A percentile compares a stretch with the other conserved stretches of the same genome.
These are phyloP conservation scores for Boletus eberwhitei DNA, from an alignment of 768 basidiomycete genomes.

Conservation along the genomic window DNA sequence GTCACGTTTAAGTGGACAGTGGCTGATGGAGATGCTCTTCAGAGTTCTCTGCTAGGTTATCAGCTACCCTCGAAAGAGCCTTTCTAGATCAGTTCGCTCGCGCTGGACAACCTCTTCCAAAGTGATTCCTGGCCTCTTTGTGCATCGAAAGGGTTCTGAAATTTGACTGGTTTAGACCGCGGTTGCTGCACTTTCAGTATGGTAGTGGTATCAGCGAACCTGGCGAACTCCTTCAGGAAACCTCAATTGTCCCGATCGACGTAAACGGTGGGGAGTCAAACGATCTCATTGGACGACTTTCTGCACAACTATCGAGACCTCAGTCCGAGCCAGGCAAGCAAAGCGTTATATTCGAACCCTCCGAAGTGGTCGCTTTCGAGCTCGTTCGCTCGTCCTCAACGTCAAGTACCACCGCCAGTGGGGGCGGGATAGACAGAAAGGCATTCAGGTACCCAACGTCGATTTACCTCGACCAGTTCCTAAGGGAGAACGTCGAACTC, in stretches of 20 bases:
- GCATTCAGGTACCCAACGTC: slow-evolving; percentile 58
- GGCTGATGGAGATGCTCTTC: slow-evolving; percentile 1
- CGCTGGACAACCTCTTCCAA: slow-evolving; percentile 30
- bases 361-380: slow-evolving; percentile 62
- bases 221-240: slow-evolving; percentile 32
- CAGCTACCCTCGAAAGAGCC: slow-evolving; percentile 43
- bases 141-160: slow-evolving; percentile 2
- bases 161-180: slow-evolving; percentile 20
- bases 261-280: slow-evolving; percentile 43
- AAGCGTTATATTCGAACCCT: slow-evolving; percentile 59
- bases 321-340: slow-evolving; percentile 35
- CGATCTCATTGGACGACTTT: slow-evolving; percentile 54
- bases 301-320: slow-evolving; percentile 32
- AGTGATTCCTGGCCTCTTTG: slow-evolving; percentile 19
- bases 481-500: slow-evolving; percentile 52
- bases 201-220: slow-evolving; percentile 40
- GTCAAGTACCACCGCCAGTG: slow-evolving; percentile 9
- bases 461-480: slow-evolving; percentile 71
- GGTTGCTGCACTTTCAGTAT: slow-evolving; percentile 57
- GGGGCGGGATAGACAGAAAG: slow-evolving; percentile 26
- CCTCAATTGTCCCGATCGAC: slow-evolving; percentile 52
- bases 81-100: slow-evolving; percentile 37
- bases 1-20: slow-evolving; percentile 1
- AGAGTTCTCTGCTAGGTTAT: slow-evolving; percentile 52
- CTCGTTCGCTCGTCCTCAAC: slow-evolving; percentile 32